phyloP scores from a whole-genome alignment of 192 early-diverging fungal genomes.

The Podila verticillata region DNA sequence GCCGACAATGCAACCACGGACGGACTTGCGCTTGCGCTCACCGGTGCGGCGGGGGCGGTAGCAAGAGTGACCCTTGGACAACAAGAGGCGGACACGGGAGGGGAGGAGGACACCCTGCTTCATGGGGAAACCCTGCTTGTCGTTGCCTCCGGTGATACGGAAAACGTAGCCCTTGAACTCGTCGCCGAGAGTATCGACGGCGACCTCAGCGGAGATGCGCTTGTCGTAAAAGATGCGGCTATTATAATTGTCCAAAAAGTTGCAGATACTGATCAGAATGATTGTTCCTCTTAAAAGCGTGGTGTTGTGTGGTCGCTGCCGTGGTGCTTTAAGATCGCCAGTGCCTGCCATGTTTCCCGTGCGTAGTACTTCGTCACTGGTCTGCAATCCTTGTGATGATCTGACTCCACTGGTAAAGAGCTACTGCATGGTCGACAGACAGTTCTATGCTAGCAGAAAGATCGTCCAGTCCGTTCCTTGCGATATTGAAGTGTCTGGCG shows the following conservation, averaged over 20 bases:
- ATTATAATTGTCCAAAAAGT: constrained; percentile 12
- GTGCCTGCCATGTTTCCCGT: too few species aligned
- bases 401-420: too few species aligned
- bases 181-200: constrained; percentile 95
- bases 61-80: constrained; percentile 97
- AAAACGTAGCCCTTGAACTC: constrained; percentile 99
- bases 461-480: too few species aligned
- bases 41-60: constrained; percentile 97
- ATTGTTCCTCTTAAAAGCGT: neutral
- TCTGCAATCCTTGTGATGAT: too few species aligned
- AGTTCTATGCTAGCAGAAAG: too few species aligned
- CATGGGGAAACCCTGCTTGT: constrained; percentile 99
- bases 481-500: too few species aligned
- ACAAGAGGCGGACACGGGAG: constrained; percentile 80
- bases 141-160: constrained; percentile 99
- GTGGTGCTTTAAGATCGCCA: too few species aligned
- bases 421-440: too few species aligned
- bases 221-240: constrained; percentile 98
- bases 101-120: constrained; percentile 95
- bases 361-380: too few species aligned
- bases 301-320: neutral
- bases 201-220: constrained; percentile 96
- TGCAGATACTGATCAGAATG: neutral
- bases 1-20: constrained; percentile 98
- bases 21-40: constrained; percentile 99